phyloP scores from a whole-genome alignment of 805 yeast genomes.

The Candida arabinofermentans region DNA sequence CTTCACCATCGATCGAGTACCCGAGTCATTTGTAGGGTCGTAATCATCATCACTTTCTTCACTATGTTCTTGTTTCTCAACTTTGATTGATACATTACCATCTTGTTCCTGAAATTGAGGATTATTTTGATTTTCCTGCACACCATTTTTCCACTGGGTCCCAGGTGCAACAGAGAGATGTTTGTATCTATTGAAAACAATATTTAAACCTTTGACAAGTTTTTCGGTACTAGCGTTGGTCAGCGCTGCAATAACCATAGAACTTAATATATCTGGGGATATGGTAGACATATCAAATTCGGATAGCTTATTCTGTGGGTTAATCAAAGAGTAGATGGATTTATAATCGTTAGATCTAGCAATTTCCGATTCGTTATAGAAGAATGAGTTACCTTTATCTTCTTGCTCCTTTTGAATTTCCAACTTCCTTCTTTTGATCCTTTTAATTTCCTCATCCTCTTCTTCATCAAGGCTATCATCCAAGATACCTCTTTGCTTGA shows the following conservation, averaged over 20 bases:
- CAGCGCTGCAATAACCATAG: slow-evolving; percentile 66
- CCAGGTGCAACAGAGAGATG: slow-evolving; percentile 11
- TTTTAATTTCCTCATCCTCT: slow-evolving; percentile 22
- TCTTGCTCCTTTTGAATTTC: slow-evolving; percentile 20
- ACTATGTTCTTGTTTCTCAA: slow-evolving; percentile 15
- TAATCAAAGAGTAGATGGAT: slow-evolving; percentile 64
- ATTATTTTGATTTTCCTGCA: neutral
- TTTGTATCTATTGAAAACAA: slow-evolving; percentile 60
- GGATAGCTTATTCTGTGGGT: slow-evolving; percentile 53
- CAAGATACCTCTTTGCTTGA: slow-evolving; percentile 28
- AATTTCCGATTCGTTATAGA: slow-evolving; percentile 28
- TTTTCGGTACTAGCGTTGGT: slow-evolving; percentile 46
- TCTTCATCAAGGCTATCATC: slow-evolving; percentile 47
- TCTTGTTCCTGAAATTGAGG: slow-evolving; percentile 2
- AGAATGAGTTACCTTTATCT: slow-evolving; percentile 11
- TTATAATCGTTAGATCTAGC: slow-evolving; percentile 49
- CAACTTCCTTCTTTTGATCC: slow-evolving; percentile 20
- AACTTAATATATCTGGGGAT: slow-evolving; percentile 58
- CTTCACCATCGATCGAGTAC: neutral
- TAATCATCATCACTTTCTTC: slow-evolving; percentile 5
- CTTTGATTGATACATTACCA: slow-evolving; percentile 1
- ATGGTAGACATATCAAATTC: slow-evolving; percentile 67
- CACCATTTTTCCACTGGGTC: neutral
- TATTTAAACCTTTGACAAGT: slow-evolving; percentile 63
- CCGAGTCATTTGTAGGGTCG: neutral